Conservation (phyloP, 805 yeast genomes). For the Blastobotrys attinorum region DNA sequence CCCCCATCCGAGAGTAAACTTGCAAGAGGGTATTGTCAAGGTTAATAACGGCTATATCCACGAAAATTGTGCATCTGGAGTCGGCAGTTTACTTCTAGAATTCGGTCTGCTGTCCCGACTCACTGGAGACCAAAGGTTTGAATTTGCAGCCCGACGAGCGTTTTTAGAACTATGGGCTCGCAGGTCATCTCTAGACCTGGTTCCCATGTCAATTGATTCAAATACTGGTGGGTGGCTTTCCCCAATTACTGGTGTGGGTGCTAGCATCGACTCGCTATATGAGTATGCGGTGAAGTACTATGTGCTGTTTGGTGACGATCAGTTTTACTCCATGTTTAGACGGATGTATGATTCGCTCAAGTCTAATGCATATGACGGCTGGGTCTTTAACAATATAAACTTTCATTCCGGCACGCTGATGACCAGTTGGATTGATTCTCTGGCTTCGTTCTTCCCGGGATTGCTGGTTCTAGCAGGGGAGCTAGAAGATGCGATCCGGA, state of each 20-base stretch:
- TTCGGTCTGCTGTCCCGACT: constrained; percentile 66
- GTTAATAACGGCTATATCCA: constrained; percentile 20
- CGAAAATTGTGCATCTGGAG: constrained; percentile 85
- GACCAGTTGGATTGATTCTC: constrained; percentile 73
- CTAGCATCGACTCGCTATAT: constrained; percentile 83
- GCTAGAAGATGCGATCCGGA: constrained; percentile 50
- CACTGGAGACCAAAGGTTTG: constrained; percentile 69
- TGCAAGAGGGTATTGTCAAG: constrained; percentile 41
- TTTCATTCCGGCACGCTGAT: constrained; percentile 41
- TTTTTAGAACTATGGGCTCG: constrained; percentile 65
- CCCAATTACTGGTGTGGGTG: constrained; percentile 72
- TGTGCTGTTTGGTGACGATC: constrained; percentile 58
- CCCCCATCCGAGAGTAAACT: constrained; percentile 75
- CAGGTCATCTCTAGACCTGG: constrained; percentile 50
- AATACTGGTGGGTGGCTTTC: constrained; percentile 47
- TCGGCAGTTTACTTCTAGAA: constrained; percentile 75
- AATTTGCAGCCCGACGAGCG: constrained; percentile 49
- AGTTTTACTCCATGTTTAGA: constrained; percentile 48
- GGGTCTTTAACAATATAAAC: constrained; percentile 52
- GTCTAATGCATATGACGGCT: constrained; percentile 40
- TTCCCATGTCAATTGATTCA: constrained; percentile 76
- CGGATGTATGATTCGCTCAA: constrained; percentile 45
- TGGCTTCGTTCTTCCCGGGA: constrained; percentile 87
- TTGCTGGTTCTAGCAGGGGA: constrained; percentile 74
- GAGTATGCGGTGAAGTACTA: constrained; percentile 80